A percentile compares a stretch with the other conserved stretches of the same genome.
Conservation (phyloP, 345 rosid species). For the Toxicodendron radicans region DNA sequence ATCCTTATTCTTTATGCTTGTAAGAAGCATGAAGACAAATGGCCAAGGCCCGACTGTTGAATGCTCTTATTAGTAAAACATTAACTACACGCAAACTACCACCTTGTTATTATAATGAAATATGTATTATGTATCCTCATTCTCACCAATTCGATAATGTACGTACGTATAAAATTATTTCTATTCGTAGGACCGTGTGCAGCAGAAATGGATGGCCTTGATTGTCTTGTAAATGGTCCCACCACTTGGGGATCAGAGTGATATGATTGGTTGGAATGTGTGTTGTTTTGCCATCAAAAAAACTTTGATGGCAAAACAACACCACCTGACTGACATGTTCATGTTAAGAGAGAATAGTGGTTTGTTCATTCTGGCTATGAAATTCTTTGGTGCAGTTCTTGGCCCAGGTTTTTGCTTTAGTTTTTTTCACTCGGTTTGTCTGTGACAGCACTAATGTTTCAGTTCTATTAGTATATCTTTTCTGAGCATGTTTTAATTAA, state of each 20-base stretch:
- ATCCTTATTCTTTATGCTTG: slow-evolving; percentile 4
- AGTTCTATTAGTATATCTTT: neutral
- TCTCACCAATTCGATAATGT: neutral
- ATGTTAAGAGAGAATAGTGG: neutral
- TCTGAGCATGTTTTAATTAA: neutral
- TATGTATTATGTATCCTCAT: neutral
- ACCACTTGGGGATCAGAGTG: neutral
- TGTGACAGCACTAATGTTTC: neutral
- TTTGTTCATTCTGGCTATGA: slow-evolving; percentile 15
- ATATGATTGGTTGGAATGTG: neutral
- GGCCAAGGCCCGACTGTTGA: neutral
- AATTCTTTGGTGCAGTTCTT: slow-evolving; percentile 24
- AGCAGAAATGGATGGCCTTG: neutral
- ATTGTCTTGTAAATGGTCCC: slow-evolving; percentile 4
- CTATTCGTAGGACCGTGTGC: neutral
- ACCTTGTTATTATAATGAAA: neutral
- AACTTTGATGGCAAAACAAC: too few species aligned
- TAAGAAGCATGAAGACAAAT: slow-evolving; percentile 18
- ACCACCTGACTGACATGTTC: neutral
- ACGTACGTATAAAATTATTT: neutral
- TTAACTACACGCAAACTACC: neutral
- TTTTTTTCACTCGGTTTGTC: slow-evolving; percentile 15
- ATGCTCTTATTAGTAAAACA: neutral
- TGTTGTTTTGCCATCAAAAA: neutral
- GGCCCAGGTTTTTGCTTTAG: slow-evolving; percentile 20